Conservation (phyloP, 345 rosid species). For the Bruguiera parviflora region DNA sequence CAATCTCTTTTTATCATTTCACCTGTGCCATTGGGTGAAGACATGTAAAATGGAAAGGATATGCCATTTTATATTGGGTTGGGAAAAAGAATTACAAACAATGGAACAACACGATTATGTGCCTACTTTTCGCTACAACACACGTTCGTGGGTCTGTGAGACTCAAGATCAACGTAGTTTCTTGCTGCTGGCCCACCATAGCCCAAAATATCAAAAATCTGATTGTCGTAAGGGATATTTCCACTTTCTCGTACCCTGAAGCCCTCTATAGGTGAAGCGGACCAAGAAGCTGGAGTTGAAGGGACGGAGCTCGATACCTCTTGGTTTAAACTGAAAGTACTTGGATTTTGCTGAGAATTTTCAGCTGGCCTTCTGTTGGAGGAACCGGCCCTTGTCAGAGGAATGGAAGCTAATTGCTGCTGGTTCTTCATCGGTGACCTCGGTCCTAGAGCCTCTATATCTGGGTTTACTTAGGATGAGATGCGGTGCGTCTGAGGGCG, state of each 20-base stretch:
- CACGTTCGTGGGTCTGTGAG: slow-evolving; percentile 47
- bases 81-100: no score
- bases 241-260: slow-evolving; percentile 55
- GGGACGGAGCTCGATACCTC: slow-evolving; percentile 60
- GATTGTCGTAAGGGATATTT: slow-evolving; percentile 41
- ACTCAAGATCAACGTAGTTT: slow-evolving; percentile 44
- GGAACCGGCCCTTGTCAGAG: slow-evolving; percentile 55
- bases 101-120: background rate
- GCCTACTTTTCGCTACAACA: slow-evolving; percentile 27
- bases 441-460: slow-evolving; percentile 78
- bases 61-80: no score
- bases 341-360: slow-evolving; percentile 71
- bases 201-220: slow-evolving; percentile 49
- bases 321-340: slow-evolving; percentile 44
- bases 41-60: no score
- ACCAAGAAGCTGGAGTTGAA: slow-evolving; percentile 59
- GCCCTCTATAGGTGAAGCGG: slow-evolving; percentile 58
- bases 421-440: slow-evolving; percentile 98
- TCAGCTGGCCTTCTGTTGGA: slow-evolving; percentile 63
- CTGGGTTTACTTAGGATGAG: slow-evolving; percentile 83
- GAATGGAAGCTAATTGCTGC: slow-evolving; percentile 61
- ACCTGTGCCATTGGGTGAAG: no score
- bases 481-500: slow-evolving; percentile 90
- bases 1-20: no score
- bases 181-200: slow-evolving; percentile 41